Evolutionary conservation across 176 grass and related monocot genomes (phyloP).

Genomic region (Chloris gayana): DNA sequence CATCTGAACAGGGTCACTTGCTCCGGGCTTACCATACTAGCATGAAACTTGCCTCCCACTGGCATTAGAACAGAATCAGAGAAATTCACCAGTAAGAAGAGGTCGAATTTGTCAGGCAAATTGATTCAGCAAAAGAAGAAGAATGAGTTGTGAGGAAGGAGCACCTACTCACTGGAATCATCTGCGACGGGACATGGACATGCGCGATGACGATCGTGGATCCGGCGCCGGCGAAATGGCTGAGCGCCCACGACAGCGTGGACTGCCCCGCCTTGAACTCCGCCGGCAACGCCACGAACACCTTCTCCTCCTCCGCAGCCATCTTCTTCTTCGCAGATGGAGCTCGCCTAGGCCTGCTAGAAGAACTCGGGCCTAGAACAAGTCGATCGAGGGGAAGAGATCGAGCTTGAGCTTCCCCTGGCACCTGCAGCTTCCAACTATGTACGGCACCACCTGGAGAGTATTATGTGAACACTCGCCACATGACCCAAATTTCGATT

Average conservation of each 20-base stretch:
- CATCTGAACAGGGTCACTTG: slow-evolving; percentile 57
- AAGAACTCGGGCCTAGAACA: neutral
- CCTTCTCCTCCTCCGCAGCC: slow-evolving; percentile 34
- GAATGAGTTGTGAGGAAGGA: neutral
- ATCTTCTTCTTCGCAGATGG: neutral
- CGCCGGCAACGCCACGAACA: slow-evolving; percentile 62
- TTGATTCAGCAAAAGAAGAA: neutral
- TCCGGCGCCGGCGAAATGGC: slow-evolving; percentile 27
- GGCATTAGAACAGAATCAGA: slow-evolving; percentile 1
- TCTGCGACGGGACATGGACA: slow-evolving; percentile 66
- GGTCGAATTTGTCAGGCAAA: neutral
- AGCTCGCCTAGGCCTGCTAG: slow-evolving; percentile 13
- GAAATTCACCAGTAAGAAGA: neutral
- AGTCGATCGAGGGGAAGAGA: no score
- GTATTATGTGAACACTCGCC: slow-evolving; percentile 17
- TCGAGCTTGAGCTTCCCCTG: no score
- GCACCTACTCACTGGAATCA: slow-evolving; percentile 79
- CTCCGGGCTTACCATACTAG: slow-evolving; percentile 35
- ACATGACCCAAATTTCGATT: neutral
- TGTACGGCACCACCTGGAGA: neutral
- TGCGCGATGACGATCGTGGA: slow-evolving; percentile 68
- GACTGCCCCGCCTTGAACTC: slow-evolving; percentile 54
- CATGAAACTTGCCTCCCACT: slow-evolving; percentile 67
- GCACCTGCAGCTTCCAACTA: neutral
- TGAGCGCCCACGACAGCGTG: slow-evolving; percentile 65